These are phyloP conservation scores for Clarireedia monteithiana DNA, from an alignment of 2,329 filamentous ascomycete species.

Conservation along the genomic window DNA sequence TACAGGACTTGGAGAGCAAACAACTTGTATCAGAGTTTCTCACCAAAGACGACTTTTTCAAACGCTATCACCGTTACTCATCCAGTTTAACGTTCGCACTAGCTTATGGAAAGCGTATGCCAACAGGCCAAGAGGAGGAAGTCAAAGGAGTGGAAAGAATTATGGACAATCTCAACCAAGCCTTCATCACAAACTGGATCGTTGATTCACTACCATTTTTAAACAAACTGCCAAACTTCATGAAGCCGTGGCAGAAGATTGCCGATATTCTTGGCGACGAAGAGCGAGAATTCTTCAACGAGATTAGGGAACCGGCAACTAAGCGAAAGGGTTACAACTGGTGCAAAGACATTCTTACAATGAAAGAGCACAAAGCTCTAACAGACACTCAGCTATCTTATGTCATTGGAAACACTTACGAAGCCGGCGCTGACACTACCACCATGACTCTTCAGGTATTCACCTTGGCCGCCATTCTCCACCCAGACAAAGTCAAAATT, in stretches of 20 bases:
- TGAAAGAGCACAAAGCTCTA: not conserved
- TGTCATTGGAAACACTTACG: slow-evolving; percentile 36
- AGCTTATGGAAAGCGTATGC: slow-evolving; percentile 33
- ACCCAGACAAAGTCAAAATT: slow-evolving; percentile 38
- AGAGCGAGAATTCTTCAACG: not conserved
- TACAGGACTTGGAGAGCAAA: slow-evolving; percentile 30
- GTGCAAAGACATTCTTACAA: not conserved
- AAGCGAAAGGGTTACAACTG: not conserved
- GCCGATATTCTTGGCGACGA: not conserved
- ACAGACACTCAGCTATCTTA: not conserved
- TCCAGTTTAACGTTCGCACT: slow-evolving; percentile 28
- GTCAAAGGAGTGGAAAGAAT: not conserved
- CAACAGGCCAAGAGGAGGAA: slow-evolving; percentile 19
- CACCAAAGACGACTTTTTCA: slow-evolving; percentile 29
- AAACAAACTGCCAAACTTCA: slow-evolving; percentile 32
- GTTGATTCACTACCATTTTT: slow-evolving; percentile 39
- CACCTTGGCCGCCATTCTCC: slow-evolving; percentile 31
- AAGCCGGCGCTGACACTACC: slow-evolving; percentile 35
- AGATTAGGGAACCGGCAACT: not conserved
- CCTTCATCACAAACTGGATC: slow-evolving; percentile 23
- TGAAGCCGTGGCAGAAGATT: slow-evolving; percentile 12
- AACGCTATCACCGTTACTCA: slow-evolving; percentile 30
- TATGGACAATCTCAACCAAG: not conserved
- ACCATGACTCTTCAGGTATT: slow-evolving; percentile 35
- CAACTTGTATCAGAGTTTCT: not conserved